Evolutionary conservation across 768 basidiomycete species (phyloP), one percentile per base, ranked within the genome.

Genomic region (Rickenella mellea): DNA sequence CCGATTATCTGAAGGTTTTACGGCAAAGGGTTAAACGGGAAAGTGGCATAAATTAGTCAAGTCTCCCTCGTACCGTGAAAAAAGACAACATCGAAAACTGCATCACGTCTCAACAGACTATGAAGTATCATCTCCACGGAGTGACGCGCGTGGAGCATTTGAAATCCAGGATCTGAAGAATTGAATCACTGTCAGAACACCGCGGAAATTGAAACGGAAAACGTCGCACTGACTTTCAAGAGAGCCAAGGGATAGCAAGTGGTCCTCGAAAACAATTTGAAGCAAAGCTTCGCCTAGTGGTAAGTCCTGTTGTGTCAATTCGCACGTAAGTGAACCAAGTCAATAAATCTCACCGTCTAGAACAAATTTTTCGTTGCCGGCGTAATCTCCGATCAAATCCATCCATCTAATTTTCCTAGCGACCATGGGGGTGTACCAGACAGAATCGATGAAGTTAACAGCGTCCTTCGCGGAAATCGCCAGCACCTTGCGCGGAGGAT

Each of bases 371-470:
- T 84, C 82, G 27, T 54, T 68, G 1, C 82, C 82, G 17, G 76
- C 80, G 54, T 81, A 83, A 51, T 81, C 82, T 3, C 80, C 79
- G 22, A 83, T 58, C 7, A 83, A 63, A 55, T 83, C 81, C 80
- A 83, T 82, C 75, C 72, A 74, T 43, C 74, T 54, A 10, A 65
- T 68, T 21, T 53, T 45, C 44, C 64, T 59, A 52, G 57, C 60
- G 21, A 57, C 54, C 10, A 38, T 31, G n/a, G n/a, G n/a, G 22
- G 55, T 48, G 45, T 66, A 72, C 72, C 72, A 74, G 33, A 43
- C 44, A 11, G 45, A 47, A 48, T 70, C 67, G 6, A 70, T 41
- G 41, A 48, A 48, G 15, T 49, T 42, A 12, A 68, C 41, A 2
- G 65, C 58, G 11, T 52, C 39, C 10, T 40, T 14, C 12, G 54